A percentile compares a stretch with the other conserved stretches of the same genome.
Conservation (phyloP, 1,139 yeast genomes). For the Pneumocystis canis region DNA sequence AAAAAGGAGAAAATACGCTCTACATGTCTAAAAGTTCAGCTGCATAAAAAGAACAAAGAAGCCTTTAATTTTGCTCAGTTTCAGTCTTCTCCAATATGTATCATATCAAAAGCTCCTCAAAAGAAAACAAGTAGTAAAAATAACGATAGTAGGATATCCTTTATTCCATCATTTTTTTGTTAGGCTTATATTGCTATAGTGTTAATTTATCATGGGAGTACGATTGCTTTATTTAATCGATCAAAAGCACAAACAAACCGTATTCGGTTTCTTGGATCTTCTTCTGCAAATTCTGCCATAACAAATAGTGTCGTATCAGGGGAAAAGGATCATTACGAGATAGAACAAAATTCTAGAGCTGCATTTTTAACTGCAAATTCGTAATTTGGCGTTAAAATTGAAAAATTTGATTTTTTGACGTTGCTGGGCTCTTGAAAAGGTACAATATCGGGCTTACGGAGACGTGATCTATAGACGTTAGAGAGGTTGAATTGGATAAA, state of each 20-base stretch:
- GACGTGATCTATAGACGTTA: too few relatives aligned
- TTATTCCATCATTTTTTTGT: background rate
- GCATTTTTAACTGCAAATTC: background rate
- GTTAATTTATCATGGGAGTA: background rate
- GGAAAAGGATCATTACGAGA: background rate
- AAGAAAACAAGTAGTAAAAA: background rate
- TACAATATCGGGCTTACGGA: too few relatives aligned
- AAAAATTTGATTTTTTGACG: too few relatives aligned
- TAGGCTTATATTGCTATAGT: background rate
- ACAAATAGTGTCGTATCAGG: background rate
- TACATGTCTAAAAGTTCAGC: background rate
- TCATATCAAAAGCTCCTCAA: background rate
- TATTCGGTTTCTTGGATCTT: background rate
- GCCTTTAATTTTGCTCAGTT: background rate
- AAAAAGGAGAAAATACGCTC: background rate
- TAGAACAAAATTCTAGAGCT: background rate
- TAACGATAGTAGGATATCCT: background rate
- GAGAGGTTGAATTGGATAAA: too few relatives aligned
- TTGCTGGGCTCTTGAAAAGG: too few relatives aligned
- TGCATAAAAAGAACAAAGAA: background rate
- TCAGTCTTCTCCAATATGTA: slow-evolving; percentile 1
- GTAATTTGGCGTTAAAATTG: too few relatives aligned
- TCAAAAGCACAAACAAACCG: background rate
- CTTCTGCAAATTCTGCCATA: background rate
- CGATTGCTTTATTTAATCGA: slow-evolving; percentile 1